A percentile compares a stretch with the other conserved stretches of the same genome.
Evolutionary conservation across 257 asterid species (phyloP).

Genomic region (Cynanchum wilfordii): DNA sequence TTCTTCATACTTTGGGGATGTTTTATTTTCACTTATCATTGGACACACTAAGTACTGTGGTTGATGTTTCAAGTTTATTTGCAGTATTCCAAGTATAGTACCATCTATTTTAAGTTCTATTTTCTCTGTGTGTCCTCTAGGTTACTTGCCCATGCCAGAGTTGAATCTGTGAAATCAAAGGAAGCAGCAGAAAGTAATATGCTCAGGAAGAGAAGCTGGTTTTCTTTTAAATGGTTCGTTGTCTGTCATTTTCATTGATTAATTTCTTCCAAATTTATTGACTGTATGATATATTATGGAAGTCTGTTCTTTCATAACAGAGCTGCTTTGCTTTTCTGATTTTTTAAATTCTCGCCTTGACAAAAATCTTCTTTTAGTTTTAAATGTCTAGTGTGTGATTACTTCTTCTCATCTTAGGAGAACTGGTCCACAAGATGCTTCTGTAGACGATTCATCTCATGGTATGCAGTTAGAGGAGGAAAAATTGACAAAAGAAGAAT

Average conservation of each 20-base stretch:
- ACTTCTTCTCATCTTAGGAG: slow-evolving; percentile 50
- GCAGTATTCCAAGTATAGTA: neutral
- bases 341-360: slow-evolving; percentile 4
- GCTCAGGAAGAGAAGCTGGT: slow-evolving; percentile 78
- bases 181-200: slow-evolving; percentile 86
- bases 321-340: slow-evolving; percentile 5
- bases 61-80: neutral
- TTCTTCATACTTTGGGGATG: neutral
- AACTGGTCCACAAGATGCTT: slow-evolving; percentile 53
- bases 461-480: slow-evolving; percentile 66
- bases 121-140: slow-evolving; percentile 33
- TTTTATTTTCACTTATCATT: neutral
- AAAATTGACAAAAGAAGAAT: slow-evolving; percentile 84
- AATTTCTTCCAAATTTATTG: slow-evolving; percentile 6
- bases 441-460: slow-evolving; percentile 45
- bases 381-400: slow-evolving; percentile 10
- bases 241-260: slow-evolving; percentile 11
- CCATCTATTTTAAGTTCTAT: neutral
- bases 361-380: slow-evolving; percentile 1
- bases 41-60: neutral
- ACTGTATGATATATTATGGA: neutral
- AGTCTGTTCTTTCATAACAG: neutral
- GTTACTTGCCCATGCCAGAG: slow-evolving; percentile 97
- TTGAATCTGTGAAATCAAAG: slow-evolving; percentile 90
- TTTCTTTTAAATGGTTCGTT: slow-evolving; percentile 84